These are phyloP conservation scores for Phyllosticta citriasiana DNA, from an alignment of 2,329 filamentous ascomycete genomes.

Conservation along the genomic window DNA sequence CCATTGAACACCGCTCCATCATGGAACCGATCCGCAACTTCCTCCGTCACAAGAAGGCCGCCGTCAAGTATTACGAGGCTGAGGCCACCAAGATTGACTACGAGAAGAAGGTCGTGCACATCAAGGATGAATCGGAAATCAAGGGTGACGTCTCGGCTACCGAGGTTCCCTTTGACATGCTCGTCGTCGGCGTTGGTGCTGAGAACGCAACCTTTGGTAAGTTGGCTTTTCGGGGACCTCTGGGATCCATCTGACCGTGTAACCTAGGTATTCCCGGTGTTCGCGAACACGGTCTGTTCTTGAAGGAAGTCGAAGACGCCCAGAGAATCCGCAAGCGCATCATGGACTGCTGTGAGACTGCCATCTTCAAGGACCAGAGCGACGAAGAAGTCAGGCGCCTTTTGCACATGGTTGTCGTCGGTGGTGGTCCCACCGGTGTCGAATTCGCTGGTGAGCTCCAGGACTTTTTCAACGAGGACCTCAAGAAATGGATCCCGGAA, in stretches of 20 bases:
- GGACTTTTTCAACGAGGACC: constrained; percentile 97
- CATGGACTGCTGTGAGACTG: constrained; percentile 99
- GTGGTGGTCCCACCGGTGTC: constrained; percentile 91
- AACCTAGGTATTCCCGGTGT: constrained; percentile 72
- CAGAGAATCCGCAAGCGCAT: constrained; percentile 96
- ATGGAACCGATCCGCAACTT: constrained; percentile 99
- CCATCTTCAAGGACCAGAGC: constrained; percentile 93
- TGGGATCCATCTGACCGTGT: not conserved
- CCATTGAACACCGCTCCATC: constrained; percentile 97
- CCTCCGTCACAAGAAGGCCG: constrained; percentile 84
- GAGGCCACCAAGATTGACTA: constrained; percentile 93
- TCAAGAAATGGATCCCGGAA: constrained; percentile 95
- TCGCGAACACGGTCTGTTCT: constrained; percentile 88
- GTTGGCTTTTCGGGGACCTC: constrained; percentile 14
- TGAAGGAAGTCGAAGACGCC: constrained; percentile 96
- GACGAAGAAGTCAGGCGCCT: constrained; percentile 83
- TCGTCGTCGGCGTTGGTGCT: constrained; percentile 91
- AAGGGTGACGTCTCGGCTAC: constrained; percentile 74
- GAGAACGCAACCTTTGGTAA: constrained; percentile 95
- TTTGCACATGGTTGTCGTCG: constrained; percentile 83
- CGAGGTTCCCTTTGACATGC: constrained; percentile 94
- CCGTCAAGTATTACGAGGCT: constrained; percentile 95
- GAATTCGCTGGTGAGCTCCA: constrained; percentile 97
- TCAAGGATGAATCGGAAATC: constrained; percentile 87
- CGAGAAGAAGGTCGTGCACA: constrained; percentile 76